Percentiles rank a stretch among this genome's conserved stretches.
These are phyloP conservation scores for Chlorella sorokiniana DNA, from an alignment of 139 green algal species.

Conservation along the genomic window DNA sequence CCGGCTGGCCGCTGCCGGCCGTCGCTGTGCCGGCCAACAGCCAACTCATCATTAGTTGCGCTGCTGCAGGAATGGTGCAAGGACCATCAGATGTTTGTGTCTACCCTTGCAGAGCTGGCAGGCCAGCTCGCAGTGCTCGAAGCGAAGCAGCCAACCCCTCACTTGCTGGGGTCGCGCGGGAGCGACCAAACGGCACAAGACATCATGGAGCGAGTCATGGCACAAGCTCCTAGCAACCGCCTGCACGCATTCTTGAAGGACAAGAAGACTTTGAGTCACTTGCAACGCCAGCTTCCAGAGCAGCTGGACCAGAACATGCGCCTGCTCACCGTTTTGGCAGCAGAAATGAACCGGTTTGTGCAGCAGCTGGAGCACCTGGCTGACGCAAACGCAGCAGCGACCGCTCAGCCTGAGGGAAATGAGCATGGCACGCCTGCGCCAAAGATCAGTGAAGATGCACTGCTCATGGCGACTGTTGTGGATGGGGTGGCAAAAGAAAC, in stretches of 20 bases:
- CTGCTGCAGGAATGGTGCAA: slow-evolving; percentile 25
- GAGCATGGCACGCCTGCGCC: neutral
- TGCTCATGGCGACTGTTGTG: slow-evolving; percentile 1
- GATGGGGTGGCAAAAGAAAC: neutral
- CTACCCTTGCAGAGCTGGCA: slow-evolving; percentile 32
- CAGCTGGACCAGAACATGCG: slow-evolving; percentile 35
- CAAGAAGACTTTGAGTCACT: neutral
- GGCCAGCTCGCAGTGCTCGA: slow-evolving; percentile 25
- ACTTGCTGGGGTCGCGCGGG: neutral
- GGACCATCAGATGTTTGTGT: slow-evolving; percentile 20
- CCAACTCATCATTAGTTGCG: too few species aligned
- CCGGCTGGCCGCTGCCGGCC: neutral
- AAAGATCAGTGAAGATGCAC: neutral
- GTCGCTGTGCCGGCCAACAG: too few species aligned
- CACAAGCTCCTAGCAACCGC: neutral
- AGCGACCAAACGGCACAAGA: neutral
- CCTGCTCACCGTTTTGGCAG: slow-evolving; percentile 25
- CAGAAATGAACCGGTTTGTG: slow-evolving; percentile 23
- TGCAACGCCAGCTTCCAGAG: slow-evolving; percentile 18
- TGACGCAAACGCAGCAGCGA: neutral
- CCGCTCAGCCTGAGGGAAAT: neutral
- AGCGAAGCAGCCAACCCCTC: neutral
- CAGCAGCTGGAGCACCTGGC: neutral
- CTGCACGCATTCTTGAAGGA: slow-evolving; percentile 16
- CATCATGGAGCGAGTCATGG: neutral